phyloP scores from a whole-genome alignment of 129 eudicot species.

The Chrysanthemum seticuspe region DNA sequence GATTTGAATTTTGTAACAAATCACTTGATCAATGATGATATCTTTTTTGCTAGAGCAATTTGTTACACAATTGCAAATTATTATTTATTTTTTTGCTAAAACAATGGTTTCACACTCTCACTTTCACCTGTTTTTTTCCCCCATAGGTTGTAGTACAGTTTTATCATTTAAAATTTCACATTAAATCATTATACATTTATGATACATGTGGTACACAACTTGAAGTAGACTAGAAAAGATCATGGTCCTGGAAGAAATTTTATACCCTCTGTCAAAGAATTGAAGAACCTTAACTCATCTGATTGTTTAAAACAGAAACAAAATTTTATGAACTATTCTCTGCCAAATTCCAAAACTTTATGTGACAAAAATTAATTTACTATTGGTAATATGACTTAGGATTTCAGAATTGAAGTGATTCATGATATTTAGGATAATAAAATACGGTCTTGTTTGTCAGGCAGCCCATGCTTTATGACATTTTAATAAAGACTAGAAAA shows the following conservation, averaged over 20 bases:
- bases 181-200: not conserved
- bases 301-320: conserved; percentile 30
- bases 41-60: too few relatives aligned
- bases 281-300: conserved; percentile 19
- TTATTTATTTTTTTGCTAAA: too few relatives aligned
- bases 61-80: too few relatives aligned
- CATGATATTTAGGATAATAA: conserved; percentile 25
- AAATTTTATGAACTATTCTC: conserved; percentile 15
- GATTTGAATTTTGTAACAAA: too few relatives aligned
- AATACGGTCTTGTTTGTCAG: conserved; percentile 35
- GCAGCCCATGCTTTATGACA: conserved; percentile 33
- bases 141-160: too few relatives aligned
- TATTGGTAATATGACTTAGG: conserved; percentile 12
- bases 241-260: conserved; percentile 30
- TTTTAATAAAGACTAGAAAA: conserved; percentile 22
- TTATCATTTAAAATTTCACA: not conserved
- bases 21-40: too few relatives aligned
- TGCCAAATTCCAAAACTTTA: conserved; percentile 30
- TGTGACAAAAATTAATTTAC: conserved; percentile 29
- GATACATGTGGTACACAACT: conserved; percentile 15
- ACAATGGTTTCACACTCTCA: not conserved
- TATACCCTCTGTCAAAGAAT: too few relatives aligned
- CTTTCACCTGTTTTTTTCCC: not conserved
- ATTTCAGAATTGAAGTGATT: conserved; percentile 25
- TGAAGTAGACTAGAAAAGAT: conserved; percentile 30